Percentiles rank a stretch among this genome's conserved stretches.
Evolutionary conservation across 805 yeast genomes (phyloP).

Genomic region (Suhomyces sp.): DNA sequence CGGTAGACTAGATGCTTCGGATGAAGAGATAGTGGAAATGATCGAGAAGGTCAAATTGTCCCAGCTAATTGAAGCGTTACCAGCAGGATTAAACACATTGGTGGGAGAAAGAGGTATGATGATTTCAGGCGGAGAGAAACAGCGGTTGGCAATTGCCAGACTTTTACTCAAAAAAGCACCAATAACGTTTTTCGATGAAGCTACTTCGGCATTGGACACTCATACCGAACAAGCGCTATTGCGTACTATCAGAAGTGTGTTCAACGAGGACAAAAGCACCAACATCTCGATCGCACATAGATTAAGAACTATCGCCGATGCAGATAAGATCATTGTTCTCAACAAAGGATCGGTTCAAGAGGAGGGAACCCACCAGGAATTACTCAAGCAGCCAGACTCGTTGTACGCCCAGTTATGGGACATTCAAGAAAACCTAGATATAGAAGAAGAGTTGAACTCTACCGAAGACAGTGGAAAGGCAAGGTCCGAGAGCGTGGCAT

Average conservation of each 20-base stretch:
- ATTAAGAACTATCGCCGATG: conserved; percentile 87
- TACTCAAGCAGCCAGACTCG: conserved; percentile 53
- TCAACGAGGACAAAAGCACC: conserved; percentile 57
- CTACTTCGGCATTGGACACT: conserved; percentile 94
- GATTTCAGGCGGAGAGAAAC: conserved; percentile 99
- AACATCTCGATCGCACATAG: conserved; percentile 93
- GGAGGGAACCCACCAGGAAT: conserved; percentile 75
- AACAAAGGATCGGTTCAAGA: conserved; percentile 77
- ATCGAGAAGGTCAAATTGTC: conserved; percentile 70
- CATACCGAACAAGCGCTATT: conserved; percentile 88
- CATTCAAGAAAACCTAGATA: conserved; percentile 75
- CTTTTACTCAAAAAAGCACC: conserved; percentile 82
- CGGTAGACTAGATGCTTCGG: conserved; percentile 72
- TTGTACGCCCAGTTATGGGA: conserved; percentile 84
- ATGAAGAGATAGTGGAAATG: conserved; percentile 64
- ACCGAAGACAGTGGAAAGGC: not conserved
- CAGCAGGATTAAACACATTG: conserved; percentile 78
- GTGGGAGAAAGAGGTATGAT: conserved; percentile 98
- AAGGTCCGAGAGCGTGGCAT: not conserved
- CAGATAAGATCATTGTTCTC: conserved; percentile 89
- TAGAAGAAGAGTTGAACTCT: conserved; percentile 9
- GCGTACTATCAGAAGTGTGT: conserved; percentile 66
- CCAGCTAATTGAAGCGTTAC: conserved; percentile 61
- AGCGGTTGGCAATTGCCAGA: conserved; percentile 89
- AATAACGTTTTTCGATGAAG: conserved; percentile 93